These are phyloP conservation scores for Geoglossum glabrum DNA, from an alignment of 495 filamentous ascomycete genomes.

Conservation along the genomic window DNA sequence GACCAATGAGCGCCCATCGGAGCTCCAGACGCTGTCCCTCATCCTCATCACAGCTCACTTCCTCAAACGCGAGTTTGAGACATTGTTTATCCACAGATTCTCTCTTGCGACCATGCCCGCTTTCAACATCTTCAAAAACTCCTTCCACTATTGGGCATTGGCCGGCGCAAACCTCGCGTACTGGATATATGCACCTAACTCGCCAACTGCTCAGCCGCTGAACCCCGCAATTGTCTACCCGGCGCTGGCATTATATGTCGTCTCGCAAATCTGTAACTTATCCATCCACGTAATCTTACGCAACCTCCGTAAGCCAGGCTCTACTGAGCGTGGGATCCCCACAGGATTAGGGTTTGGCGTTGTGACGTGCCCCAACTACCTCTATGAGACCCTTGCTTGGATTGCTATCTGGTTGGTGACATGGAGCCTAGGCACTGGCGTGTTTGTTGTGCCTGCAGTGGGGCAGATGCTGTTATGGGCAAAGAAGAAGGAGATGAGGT, in stretches of 20 bases:
- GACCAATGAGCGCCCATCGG: slow-evolving; percentile 28
- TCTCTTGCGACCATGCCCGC: slow-evolving; percentile 81
- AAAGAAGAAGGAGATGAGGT: slow-evolving; percentile 74
- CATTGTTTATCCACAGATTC: slow-evolving; percentile 87
- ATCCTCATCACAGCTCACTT: slow-evolving; percentile 62
- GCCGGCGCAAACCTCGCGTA: slow-evolving; percentile 66
- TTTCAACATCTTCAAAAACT: slow-evolving; percentile 77
- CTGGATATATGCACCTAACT: slow-evolving; percentile 61
- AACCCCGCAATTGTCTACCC: slow-evolving; percentile 33
- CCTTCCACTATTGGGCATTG: slow-evolving; percentile 72
- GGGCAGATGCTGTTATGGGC: slow-evolving; percentile 74
- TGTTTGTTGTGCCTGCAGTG: slow-evolving; percentile 49
- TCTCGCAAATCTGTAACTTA: slow-evolving; percentile 64
- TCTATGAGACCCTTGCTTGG: slow-evolving; percentile 83
- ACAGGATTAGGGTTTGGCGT: slow-evolving; percentile 61
- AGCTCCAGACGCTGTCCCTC: slow-evolving; percentile 50
- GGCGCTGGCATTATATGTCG: slow-evolving; percentile 46
- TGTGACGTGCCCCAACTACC: slow-evolving; percentile 94
- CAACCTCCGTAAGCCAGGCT: slow-evolving; percentile 53
- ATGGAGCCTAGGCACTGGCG: slow-evolving; percentile 48
- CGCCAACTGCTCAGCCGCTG: slow-evolving; percentile 28
- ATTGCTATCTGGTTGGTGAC: slow-evolving; percentile 52
- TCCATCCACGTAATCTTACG: slow-evolving; percentile 58
- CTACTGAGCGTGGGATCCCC: slow-evolving; percentile 73
- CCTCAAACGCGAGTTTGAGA: slow-evolving; percentile 87